These are phyloP conservation scores for Tagetes patula DNA, from an alignment of 129 eudicot genomes.

Conservation along the genomic window DNA sequence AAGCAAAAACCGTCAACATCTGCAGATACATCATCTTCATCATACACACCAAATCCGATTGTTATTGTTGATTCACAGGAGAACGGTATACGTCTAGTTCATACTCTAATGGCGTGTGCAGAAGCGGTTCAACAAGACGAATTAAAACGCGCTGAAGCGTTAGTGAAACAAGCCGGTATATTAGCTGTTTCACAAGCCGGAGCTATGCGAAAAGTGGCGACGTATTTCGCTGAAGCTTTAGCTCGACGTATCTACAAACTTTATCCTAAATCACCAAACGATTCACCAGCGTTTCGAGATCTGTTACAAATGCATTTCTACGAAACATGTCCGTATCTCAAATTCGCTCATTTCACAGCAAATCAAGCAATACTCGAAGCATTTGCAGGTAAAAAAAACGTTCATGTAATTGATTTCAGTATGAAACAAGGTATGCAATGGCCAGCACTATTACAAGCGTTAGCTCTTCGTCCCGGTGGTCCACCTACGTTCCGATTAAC, in stretches of 20 bases:
- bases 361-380: conserved; percentile 89
- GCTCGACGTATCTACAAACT: conserved; percentile 51
- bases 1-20: neutral
- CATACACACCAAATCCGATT: neutral
- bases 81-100: neutral
- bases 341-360: conserved; percentile 79
- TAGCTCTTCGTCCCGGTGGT: conserved; percentile 66
- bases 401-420: conserved; percentile 84
- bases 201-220: conserved; percentile 64
- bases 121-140: conserved; percentile 12
- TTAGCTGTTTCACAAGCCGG: conserved; percentile 45
- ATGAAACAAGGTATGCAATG: conserved; percentile 91
- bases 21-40: neutral
- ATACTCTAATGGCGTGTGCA: conserved; percentile 1
- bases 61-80: neutral
- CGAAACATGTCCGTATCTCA: conserved; percentile 65
- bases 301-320: conserved; percentile 51
- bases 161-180: conserved; percentile 1
- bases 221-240: conserved; percentile 21
- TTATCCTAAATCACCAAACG: conserved; percentile 40
- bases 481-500: conserved; percentile 75
- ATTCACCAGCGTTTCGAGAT: conserved; percentile 35
- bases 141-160: neutral
- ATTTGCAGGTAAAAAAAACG: conserved; percentile 45
- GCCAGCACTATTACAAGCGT: conserved; percentile 85